A percentile compares a stretch with the other conserved stretches of the same genome.
Evolutionary conservation across 2,329 filamentous ascomycete species (phyloP).

Genomic region (Apiospora hydei): DNA sequence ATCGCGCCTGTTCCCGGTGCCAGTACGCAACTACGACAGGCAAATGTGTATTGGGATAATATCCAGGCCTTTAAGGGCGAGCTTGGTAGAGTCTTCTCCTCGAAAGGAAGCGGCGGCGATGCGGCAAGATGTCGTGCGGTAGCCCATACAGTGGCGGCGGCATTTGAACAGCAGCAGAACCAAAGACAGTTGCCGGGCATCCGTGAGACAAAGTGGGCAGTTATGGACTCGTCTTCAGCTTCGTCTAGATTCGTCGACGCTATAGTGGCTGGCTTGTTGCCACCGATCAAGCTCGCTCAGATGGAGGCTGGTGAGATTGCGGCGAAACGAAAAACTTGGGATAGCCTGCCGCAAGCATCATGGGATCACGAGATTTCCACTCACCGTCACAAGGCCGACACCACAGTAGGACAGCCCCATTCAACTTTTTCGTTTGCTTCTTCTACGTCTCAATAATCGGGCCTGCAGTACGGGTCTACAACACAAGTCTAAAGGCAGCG

Average conservation of each 20-base stretch:
- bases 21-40: slow-evolving; percentile 17
- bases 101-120: slow-evolving; percentile 21
- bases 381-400: neutral
- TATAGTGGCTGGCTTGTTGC: slow-evolving; percentile 31
- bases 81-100: slow-evolving; percentile 31
- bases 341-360: neutral
- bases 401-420: slow-evolving; percentile 7
- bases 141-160: slow-evolving; percentile 28
- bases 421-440: neutral
- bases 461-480: neutral
- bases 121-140: slow-evolving; percentile 25
- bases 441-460: slow-evolving; percentile 1
- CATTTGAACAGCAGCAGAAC: slow-evolving; percentile 29
- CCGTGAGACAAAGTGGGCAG: slow-evolving; percentile 29
- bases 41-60: slow-evolving; percentile 22
- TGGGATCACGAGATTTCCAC: neutral
- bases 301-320: slow-evolving; percentile 27
- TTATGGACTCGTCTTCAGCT: slow-evolving; percentile 31
- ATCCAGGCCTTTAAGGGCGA: slow-evolving; percentile 33
- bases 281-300: slow-evolving; percentile 30
- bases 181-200: slow-evolving; percentile 24
- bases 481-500: neutral
- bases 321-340: neutral
- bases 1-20: slow-evolving; percentile 21
- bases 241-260: slow-evolving; percentile 36